A percentile compares a stretch with the other conserved stretches of the same genome.
These are phyloP conservation scores for Penicillium brevicompactum DNA, from an alignment of 2,329 filamentous ascomycete species.

Conservation along the genomic window DNA sequence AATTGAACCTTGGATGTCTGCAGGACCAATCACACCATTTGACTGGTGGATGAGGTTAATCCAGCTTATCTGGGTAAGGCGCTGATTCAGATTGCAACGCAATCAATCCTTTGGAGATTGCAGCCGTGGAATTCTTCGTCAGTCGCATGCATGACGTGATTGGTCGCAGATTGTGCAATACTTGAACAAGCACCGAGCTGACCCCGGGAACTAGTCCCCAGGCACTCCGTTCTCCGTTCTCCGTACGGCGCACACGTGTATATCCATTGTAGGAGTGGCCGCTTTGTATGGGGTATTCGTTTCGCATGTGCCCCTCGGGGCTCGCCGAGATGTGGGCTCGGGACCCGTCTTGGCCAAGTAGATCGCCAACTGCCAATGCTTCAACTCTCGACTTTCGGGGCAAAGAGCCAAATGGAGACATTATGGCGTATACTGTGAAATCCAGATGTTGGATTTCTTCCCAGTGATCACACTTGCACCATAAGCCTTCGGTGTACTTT, in stretches of 20 bases:
- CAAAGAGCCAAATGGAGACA: too few species aligned
- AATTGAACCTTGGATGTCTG: not conserved
- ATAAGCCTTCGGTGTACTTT: too few species aligned
- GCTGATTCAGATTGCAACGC: not conserved
- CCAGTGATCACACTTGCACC: too few species aligned
- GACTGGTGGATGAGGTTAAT: slow-evolving; percentile 18
- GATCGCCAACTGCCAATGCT: not conserved
- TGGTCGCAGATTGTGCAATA: not conserved
- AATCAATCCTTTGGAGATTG: not conserved
- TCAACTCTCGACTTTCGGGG: too few species aligned
- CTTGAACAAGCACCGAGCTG: not conserved
- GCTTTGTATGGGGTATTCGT: not conserved
- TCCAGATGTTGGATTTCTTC: too few species aligned
- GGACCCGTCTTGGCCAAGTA: not conserved
- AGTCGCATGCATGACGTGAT: not conserved
- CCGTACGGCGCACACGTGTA: too few species aligned
- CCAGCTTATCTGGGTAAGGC: slow-evolving; percentile 8
- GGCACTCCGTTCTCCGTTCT: too few species aligned
- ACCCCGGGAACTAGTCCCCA: too few species aligned
- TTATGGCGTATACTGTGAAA: too few species aligned
- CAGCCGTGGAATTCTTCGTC: not conserved
- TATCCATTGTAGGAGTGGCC: not conserved
- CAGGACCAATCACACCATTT: slow-evolving; percentile 23
- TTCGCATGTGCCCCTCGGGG: not conserved
- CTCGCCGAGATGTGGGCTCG: not conserved